Conservation (phyloP, 495 filamentous ascomycete species). For the Thermothielavioides terrestris region DNA sequence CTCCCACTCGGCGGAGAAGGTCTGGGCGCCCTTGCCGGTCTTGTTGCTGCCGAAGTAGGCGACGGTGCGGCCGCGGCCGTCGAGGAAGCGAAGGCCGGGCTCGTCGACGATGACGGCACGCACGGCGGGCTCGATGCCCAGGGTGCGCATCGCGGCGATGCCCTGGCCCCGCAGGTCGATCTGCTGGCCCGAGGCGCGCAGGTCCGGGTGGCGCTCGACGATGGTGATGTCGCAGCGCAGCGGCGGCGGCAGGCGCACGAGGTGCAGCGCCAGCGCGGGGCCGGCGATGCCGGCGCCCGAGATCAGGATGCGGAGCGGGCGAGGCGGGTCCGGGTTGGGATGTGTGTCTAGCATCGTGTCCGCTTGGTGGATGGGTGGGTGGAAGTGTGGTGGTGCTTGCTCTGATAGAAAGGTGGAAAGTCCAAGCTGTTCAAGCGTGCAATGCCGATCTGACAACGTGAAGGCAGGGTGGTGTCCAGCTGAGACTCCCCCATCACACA, state of each 20-base stretch:
- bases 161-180: slow-evolving; percentile 46
- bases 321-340: too few species aligned
- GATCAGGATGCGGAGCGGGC: slow-evolving; percentile 25
- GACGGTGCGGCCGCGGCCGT: slow-evolving; percentile 25
- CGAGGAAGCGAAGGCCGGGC: slow-evolving; percentile 39
- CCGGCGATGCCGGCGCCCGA: slow-evolving; percentile 31
- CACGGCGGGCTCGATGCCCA: slow-evolving; percentile 42
- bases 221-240: slow-evolving; percentile 37
- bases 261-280: slow-evolving; percentile 44
- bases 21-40: slow-evolving; percentile 35
- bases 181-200: slow-evolving; percentile 42
- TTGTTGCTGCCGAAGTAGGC: slow-evolving; percentile 35
- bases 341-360: too few species aligned
- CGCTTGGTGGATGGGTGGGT: too few species aligned
- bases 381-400: background rate
- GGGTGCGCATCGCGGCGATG: slow-evolving; percentile 41
- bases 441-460: too few species aligned
- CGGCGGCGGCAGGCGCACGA: slow-evolving; percentile 30
- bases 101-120: slow-evolving; percentile 31
- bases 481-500: too few species aligned
- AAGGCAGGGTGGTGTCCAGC: too few species aligned
- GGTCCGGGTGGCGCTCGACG: slow-evolving; percentile 40
- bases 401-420: background rate
- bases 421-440: background rate
- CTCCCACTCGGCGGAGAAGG: slow-evolving; percentile 47